A percentile compares a stretch with the other conserved stretches of the same genome.
These are phyloP conservation scores for Volutella citrinella DNA, from an alignment of 2,329 filamentous ascomycete genomes.

Conservation along the genomic window DNA sequence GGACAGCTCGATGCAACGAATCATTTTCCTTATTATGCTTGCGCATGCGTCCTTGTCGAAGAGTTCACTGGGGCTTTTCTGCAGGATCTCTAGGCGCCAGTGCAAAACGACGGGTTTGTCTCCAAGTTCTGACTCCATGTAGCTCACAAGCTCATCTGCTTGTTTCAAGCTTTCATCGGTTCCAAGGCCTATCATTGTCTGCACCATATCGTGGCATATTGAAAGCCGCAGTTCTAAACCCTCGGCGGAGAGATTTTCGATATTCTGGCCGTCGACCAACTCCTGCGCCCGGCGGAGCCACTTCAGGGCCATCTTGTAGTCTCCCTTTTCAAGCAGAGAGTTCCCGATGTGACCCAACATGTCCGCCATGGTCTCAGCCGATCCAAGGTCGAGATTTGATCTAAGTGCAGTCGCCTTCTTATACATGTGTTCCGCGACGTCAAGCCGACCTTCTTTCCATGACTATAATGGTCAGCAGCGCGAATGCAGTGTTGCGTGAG, in stretches of 20 bases:
- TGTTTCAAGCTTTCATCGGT: conserved; percentile 43
- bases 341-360: conserved; percentile 71
- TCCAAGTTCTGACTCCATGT: conserved; percentile 61
- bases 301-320: conserved; percentile 55
- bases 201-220: conserved; percentile 63
- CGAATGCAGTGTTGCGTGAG: too few species aligned
- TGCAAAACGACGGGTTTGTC: conserved; percentile 64
- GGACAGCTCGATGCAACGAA: conserved; percentile 56
- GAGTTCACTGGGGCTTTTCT: conserved; percentile 40
- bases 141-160: conserved; percentile 55
- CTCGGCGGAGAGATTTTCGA: conserved; percentile 55
- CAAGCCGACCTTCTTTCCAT: conserved; percentile 69
- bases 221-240: conserved; percentile 63
- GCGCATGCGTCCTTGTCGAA: conserved; percentile 49
- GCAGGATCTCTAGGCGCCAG: conserved; percentile 66
- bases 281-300: conserved; percentile 73
- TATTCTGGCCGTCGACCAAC: conserved; percentile 52
- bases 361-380: conserved; percentile 62
- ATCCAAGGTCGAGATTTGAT: conserved; percentile 41
- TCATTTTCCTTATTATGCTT: conserved; percentile 58
- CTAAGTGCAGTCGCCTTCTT: conserved; percentile 48
- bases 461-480: conserved; percentile 46
- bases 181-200: conserved; percentile 48
- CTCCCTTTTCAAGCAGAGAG: conserved; percentile 48
- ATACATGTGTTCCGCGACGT: conserved; percentile 78